Conservation (phyloP, 2,329 filamentous ascomycete species). For the Diaporthe sp. region DNA sequence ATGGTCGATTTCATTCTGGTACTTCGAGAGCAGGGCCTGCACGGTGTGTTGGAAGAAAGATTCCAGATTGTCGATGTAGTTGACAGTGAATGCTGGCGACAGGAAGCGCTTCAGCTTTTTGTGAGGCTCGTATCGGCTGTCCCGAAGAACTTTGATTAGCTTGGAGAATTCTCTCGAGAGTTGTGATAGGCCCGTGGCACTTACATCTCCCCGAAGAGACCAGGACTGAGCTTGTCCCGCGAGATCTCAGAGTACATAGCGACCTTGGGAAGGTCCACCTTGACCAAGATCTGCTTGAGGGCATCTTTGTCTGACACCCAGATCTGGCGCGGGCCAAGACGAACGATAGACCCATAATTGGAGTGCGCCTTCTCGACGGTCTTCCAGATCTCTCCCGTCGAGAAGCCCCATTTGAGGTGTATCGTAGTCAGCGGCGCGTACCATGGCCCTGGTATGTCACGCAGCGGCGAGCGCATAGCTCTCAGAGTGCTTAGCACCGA, state of each 20-base stretch:
- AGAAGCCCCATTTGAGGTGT: constrained; percentile 27
- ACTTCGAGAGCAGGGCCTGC: constrained; percentile 42
- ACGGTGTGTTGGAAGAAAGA: constrained; percentile 44
- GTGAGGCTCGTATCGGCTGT: constrained; percentile 46
- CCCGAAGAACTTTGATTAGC: not conserved
- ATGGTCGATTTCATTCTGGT: constrained; percentile 31
- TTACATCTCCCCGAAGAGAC: constrained; percentile 22
- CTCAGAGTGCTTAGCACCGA: constrained; percentile 4
- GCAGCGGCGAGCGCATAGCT: constrained; percentile 7
- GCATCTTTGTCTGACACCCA: constrained; percentile 49
- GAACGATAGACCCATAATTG: constrained; percentile 55
- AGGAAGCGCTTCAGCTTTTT: constrained; percentile 47
- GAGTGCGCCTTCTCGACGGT: constrained; percentile 43
- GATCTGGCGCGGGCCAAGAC: constrained; percentile 55
- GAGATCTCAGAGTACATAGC: constrained; percentile 25
- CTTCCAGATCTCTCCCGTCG: constrained; percentile 25
- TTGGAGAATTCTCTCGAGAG: no score
- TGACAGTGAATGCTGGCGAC: constrained; percentile 47
- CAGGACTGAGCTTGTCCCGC: constrained; percentile 9
- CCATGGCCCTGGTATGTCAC: constrained; percentile 24
- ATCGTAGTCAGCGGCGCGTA: constrained; percentile 6
- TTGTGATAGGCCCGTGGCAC: not conserved
- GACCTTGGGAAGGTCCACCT: constrained; percentile 63
- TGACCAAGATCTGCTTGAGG: constrained; percentile 65
- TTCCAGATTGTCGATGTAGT: constrained; percentile 47